These are phyloP conservation scores for Sporothrix brasiliensis DNA, from an alignment of 2,329 filamentous ascomycete genomes.

Conservation along the genomic window DNA sequence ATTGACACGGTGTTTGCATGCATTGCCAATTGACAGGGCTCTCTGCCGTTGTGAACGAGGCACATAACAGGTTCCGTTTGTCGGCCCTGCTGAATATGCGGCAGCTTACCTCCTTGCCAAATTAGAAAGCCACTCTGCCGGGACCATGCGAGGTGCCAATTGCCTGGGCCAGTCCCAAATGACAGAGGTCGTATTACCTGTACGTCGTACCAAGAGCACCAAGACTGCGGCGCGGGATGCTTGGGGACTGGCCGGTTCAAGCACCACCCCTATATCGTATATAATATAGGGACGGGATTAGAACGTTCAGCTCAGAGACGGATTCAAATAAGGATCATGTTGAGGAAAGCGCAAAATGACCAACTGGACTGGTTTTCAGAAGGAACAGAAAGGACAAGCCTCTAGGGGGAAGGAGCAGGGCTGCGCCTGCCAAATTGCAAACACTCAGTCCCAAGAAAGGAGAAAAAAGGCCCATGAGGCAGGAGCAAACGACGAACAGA, in stretches of 20 bases:
- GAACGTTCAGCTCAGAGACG: not conserved
- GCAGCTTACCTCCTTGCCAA: not conserved
- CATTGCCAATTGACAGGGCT: too few species aligned
- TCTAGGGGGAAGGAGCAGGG: not conserved
- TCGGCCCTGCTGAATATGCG: not conserved
- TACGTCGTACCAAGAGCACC: not conserved
- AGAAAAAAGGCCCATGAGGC: not conserved
- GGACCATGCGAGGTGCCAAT: not conserved
- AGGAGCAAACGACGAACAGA: not conserved
- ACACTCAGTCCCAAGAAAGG: not conserved
- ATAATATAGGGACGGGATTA: constrained; percentile 13
- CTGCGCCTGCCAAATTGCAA: constrained; percentile 14
- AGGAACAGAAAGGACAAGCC: not conserved
- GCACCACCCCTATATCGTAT: constrained; percentile 15
- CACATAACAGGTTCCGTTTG: not conserved
- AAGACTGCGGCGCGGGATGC: not conserved
- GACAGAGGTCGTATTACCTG: not conserved
- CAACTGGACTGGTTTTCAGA: not conserved
- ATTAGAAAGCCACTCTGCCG: not conserved
- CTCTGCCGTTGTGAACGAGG: not conserved
- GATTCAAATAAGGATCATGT: not conserved
- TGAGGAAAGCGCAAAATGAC: not conserved
- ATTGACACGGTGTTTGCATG: too few species aligned
- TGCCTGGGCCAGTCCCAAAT: not conserved
- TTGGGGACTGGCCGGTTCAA: not conserved